Evolutionary conservation across 2,329 filamentous ascomycete species (phyloP), one percentile per base, ranked within the genome.

Genomic region (Nectriaceae sp.): DNA sequence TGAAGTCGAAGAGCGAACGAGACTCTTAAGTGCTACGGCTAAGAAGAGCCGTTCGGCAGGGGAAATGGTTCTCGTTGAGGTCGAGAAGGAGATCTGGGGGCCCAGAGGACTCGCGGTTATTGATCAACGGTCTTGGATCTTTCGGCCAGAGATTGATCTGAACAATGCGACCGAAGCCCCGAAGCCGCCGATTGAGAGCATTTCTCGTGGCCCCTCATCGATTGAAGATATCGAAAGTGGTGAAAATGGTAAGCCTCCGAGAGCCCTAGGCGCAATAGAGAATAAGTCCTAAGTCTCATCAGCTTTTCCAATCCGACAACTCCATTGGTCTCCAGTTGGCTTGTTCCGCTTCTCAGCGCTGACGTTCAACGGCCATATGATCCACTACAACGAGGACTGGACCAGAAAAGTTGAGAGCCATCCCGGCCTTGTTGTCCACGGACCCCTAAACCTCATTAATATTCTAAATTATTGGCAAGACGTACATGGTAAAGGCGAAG

Each of bases 331-430:
- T 0, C 68, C 74, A 0, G 70, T 73, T 0, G 74, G 71, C 2
- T 77, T 96, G 1, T 95, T 94, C 69, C 83, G 89, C 16, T 96
- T 91, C 73, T 91, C 87, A 1, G 89, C 89, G 0, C 72, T 96
- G 35, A 95, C 89, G 0, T 91, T 91, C 73, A 96, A 96, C 64
- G 89, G 83, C 0, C 91, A 96, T 67, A 85, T 83, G 56, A 95
- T 96, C 46, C 91, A 96, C 67, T 86, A 93, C 58, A 88, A 91
- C 62, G 77, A 80, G 20, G 63, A 75, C 11, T 93, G 88, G 74
- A 82, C 83, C 13, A 74, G 74, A 4, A 71, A 76, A 4, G 74
- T 87, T 6, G 87, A 94, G 66, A 84, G 85, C 0, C 88, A 94
- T 60, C 79, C 80, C 0, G 79, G 83, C 15, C 68, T 87, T 4